Evolutionary conservation across 768 basidiomycete species (phyloP), one percentile per base, ranked within the genome.

Genomic region (Leucosporidium scottii): DNA sequence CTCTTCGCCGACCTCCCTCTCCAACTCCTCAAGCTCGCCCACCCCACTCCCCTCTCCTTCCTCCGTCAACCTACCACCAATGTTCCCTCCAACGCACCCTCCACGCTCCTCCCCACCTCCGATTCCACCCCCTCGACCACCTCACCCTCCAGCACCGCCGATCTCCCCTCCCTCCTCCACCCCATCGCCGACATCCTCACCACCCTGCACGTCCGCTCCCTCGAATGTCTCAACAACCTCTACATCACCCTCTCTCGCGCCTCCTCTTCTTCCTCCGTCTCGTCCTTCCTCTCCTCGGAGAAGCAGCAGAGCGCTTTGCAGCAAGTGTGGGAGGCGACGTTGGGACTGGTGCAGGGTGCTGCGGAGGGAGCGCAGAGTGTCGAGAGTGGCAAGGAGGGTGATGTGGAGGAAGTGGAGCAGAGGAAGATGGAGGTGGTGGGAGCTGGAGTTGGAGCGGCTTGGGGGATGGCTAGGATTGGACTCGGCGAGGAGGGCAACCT

Each of bases 171-270:
- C 15, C 28, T 59, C 17, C 71, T 72, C 25, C 25, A 36, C 5
- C 25, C 67, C 13, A 54, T 72, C 48, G 25, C 65, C 25, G 71
- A 68, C 5, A 50, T 65, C 72, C 8, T 78, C 75, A 25, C 80
- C 13, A 79, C 80, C 1, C 77, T 81, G 20, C 79, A 79, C 66
- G 76, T 79, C 1, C 75, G 81, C 28, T 77, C 80, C 6, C 69
- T 80, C 64, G 81, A 81, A 70, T 78, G 79, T 28, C 76, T 81
- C 61, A 81, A 81, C 75, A 81, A 81, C 74, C 78, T 81, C 3
- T 75, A 80, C n/a, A 73, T 81, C 53, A 79, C 80, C 0, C 73
- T 79, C 17, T 60, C 78, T 6, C 61, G 66, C 2, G 66, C 75
- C 5, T 6, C 23, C 15, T 28, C n/a, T 27, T 23, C 59, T 3